phyloP scores from a whole-genome alignment of 2,329 filamentous ascomycete genomes.

The Aspergillus sp. region DNA sequence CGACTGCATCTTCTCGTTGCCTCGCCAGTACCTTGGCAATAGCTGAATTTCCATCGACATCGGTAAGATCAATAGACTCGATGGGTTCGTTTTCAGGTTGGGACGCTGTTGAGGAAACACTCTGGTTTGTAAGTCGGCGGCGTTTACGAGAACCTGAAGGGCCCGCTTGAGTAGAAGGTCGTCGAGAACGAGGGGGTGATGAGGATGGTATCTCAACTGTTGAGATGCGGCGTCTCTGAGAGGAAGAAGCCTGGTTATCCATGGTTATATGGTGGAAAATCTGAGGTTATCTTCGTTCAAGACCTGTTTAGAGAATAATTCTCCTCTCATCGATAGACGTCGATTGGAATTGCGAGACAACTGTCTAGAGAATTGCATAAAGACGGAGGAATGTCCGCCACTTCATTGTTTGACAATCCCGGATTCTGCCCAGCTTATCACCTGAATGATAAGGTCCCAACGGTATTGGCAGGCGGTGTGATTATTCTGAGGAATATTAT shows the following conservation, averaged over 20 bases:
- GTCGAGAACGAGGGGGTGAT: background rate
- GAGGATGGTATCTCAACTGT: background rate
- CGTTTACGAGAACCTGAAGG: constrained; percentile 18
- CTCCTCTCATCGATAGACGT: background rate
- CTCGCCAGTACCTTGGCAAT: constrained; percentile 51
- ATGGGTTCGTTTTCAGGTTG: constrained; percentile 26
- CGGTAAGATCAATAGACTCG: constrained; percentile 53
- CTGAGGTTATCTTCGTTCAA: background rate
- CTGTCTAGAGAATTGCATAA: background rate
- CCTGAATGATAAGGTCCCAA: constrained; percentile 11
- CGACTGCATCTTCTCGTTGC: constrained; percentile 53
- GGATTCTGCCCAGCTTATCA: constrained; percentile 16
- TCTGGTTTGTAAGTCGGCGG: constrained; percentile 10
- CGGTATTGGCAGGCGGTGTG: constrained; percentile 15
- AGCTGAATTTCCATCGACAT: constrained; percentile 40
- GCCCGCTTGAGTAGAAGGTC: background rate
- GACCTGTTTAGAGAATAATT: background rate
- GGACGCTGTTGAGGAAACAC: background rate
- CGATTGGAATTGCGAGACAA: background rate
- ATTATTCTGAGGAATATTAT: constrained; percentile 6
- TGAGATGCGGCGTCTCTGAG: background rate
- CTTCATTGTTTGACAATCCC: background rate
- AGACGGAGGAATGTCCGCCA: background rate
- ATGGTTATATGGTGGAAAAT: background rate
- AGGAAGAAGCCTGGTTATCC: background rate